Percentiles rank a stretch among this genome's conserved stretches.
Evolutionary conservation across 257 asterid species (phyloP).

Genomic region (Buddleja alternifolia): DNA sequence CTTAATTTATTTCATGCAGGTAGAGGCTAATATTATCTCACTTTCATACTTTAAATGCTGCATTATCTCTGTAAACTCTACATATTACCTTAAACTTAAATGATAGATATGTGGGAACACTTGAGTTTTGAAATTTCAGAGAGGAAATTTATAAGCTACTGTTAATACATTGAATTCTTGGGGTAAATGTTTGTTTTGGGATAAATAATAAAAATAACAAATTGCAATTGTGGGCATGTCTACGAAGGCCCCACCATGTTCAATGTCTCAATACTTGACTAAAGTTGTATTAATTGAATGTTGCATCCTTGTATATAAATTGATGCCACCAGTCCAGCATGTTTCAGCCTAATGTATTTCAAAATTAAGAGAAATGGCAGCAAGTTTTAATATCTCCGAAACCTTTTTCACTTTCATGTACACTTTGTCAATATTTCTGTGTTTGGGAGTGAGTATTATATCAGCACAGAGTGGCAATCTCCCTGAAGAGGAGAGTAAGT

Average conservation of each 20-base stretch:
- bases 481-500: constrained; percentile 41
- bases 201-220: background rate
- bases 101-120: background rate
- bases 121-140: background rate
- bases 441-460: constrained; percentile 17
- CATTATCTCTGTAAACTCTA: no score
- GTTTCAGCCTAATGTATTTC: background rate
- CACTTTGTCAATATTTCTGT: constrained; percentile 22
- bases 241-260: background rate
- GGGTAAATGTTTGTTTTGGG: background rate
- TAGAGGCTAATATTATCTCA: no score
- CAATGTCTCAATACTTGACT: no score
- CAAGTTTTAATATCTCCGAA: constrained; percentile 1
- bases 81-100: no score
- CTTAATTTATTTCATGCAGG: no score
- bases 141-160: background rate
- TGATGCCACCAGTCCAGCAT: background rate
- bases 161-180: background rate
- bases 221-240: background rate
- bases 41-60: no score
- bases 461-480: constrained; percentile 30
- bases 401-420: constrained; percentile 17
- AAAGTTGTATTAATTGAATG: background rate
- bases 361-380: constrained; percentile 23
- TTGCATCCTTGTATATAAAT: background rate